These are phyloP conservation scores for Penstemon davidsonii DNA, from an alignment of 257 asterid genomes.

Conservation along the genomic window DNA sequence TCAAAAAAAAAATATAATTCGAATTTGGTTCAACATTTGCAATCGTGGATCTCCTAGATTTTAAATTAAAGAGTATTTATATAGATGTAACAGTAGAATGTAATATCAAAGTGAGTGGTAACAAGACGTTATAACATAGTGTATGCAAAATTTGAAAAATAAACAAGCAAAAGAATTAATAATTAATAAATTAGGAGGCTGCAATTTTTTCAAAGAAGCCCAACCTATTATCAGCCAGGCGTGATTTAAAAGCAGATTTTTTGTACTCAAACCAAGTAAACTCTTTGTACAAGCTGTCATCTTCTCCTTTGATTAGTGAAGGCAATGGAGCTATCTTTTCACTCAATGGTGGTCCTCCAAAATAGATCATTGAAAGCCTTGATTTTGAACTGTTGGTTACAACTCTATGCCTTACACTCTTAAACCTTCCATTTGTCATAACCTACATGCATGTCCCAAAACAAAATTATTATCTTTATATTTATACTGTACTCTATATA, in stretches of 20 bases:
- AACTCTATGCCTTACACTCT: constrained; percentile 60
- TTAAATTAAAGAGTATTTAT: too few species aligned
- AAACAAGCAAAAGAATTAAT: too few species aligned
- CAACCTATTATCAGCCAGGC: constrained; percentile 55
- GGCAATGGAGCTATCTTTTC: constrained; percentile 67
- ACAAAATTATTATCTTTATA: too few species aligned
- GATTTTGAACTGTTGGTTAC: constrained; percentile 48
- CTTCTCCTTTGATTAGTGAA: constrained; percentile 47
- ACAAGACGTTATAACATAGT: too few species aligned
- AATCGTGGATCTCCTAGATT: too few species aligned
- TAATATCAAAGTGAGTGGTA: too few species aligned
- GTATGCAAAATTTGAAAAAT: too few species aligned
- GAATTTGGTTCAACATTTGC: too few species aligned
- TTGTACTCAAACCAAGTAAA: constrained; percentile 76
- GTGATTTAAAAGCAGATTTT: constrained; percentile 50
- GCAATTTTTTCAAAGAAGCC: constrained; percentile 55
- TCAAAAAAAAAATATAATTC: too few species aligned
- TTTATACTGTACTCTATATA: too few species aligned
- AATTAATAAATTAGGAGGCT: constrained; percentile 31
- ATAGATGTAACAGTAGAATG: too few species aligned
- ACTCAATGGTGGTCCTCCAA: constrained; percentile 69
- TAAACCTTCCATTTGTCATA: constrained; percentile 64
- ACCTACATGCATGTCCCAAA: constrained; percentile 33
- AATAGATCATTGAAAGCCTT: constrained; percentile 67
- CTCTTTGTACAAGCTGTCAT: constrained; percentile 57